Evolutionary conservation across 768 basidiomycete species (phyloP).

Genomic region (Termitomyces sp.): DNA sequence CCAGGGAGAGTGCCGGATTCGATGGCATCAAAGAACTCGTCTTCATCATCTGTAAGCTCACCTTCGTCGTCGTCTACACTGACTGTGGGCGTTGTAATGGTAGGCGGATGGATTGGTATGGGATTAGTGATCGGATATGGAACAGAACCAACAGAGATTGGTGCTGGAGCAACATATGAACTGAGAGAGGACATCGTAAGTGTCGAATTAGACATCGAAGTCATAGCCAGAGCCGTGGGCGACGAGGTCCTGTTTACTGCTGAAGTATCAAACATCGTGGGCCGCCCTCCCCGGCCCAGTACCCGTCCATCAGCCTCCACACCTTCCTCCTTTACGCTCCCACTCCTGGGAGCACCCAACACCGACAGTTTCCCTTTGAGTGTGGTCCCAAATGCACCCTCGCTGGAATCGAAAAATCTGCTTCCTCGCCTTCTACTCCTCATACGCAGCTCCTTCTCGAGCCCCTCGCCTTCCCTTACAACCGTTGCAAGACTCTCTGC

Average conservation of each 20-base stretch:
- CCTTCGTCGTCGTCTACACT: conserved; percentile 18
- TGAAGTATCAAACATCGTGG: neutral
- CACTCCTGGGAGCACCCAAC: conserved; percentile 1
- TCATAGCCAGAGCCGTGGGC: neutral
- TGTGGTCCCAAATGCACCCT: conserved; percentile 4
- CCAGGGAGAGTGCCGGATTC: conserved; percentile 77
- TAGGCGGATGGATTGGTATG: neutral
- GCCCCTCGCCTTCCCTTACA: conserved; percentile 76
- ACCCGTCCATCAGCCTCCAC: neutral
- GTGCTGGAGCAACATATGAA: neutral
- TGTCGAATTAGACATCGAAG: neutral
- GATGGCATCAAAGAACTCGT: conserved; percentile 98
- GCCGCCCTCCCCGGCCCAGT: neutral
- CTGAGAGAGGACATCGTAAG: neutral
- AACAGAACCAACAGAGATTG: neutral
- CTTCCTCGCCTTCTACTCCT: conserved; percentile 56
- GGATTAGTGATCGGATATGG: neutral
- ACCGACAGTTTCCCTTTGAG: conserved; percentile 17
- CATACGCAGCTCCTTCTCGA: conserved; percentile 73
- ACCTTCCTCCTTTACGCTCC: conserved; percentile 4
- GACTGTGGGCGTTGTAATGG: neutral
- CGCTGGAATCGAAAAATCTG: conserved; percentile 39
- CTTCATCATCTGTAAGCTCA: conserved; percentile 70
- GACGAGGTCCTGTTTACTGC: neutral
- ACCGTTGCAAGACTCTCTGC: conserved; percentile 86